Percentiles rank a stretch among this genome's conserved stretches.
Evolutionary conservation across 1,284 basidiomycete genomes (phyloP).

Genomic region (Apiotrichum domesticum): DNA sequence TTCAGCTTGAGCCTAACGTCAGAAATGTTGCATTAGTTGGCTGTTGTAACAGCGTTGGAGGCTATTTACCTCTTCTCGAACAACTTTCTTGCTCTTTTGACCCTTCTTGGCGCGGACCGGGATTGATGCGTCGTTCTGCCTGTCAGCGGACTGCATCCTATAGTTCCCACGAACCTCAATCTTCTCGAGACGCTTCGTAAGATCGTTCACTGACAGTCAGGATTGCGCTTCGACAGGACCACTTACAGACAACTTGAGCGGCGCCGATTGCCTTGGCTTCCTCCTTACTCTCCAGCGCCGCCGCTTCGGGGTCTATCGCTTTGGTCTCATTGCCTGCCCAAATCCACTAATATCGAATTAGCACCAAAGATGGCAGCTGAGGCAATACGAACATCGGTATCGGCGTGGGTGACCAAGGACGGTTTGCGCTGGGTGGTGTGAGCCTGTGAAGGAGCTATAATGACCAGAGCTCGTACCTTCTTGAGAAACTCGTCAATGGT

Average conservation of each 20-base stretch:
- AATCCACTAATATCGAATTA: conserved; percentile 19
- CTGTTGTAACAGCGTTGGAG: not conserved
- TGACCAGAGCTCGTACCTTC: conserved; percentile 14
- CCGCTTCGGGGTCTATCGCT: conserved; percentile 15
- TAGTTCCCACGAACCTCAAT: conserved; percentile 18
- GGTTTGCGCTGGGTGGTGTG: conserved; percentile 14
- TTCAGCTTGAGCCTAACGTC: conserved; percentile 13
- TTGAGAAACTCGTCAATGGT: conserved; percentile 25
- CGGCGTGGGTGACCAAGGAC: conserved; percentile 16
- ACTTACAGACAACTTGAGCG: too few species aligned
- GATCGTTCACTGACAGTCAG: conserved; percentile 19
- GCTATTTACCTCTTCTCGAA: conserved; percentile 23
- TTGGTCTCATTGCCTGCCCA: conserved; percentile 5
- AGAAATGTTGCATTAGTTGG: not conserved
- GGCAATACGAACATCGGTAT: conserved; percentile 12
- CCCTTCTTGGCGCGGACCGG: conserved; percentile 32
- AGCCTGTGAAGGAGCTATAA: not conserved
- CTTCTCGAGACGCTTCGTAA: conserved; percentile 14
- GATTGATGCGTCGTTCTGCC: conserved; percentile 20
- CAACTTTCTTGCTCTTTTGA: conserved; percentile 25
- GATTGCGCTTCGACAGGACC: too few species aligned
- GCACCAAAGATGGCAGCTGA: not conserved
- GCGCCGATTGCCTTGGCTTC: conserved; percentile 8
- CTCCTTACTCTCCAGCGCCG: not conserved
- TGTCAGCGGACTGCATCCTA: not conserved